Evolutionary conservation across 2,329 filamentous ascomycete species (phyloP).

Genomic region (Aspergillus niger): DNA sequence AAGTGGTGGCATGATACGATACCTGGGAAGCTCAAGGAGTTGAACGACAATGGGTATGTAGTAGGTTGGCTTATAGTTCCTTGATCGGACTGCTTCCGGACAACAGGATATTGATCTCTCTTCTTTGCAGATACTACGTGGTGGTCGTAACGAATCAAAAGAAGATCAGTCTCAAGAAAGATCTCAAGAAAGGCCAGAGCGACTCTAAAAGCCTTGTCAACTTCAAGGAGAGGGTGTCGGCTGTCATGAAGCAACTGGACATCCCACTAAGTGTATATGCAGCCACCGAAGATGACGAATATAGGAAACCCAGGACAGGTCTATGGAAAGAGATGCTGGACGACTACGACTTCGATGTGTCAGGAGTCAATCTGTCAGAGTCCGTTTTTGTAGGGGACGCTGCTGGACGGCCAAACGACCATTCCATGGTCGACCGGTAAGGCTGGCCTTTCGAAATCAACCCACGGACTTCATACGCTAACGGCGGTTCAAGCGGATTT

Average conservation of each 20-base stretch:
- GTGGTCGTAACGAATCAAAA: constrained; percentile 88
- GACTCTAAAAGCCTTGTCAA: constrained; percentile 68
- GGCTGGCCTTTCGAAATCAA: neutral
- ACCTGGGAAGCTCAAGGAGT: constrained; percentile 64
- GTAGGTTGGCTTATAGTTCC: constrained; percentile 15
- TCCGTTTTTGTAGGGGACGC: constrained; percentile 94
- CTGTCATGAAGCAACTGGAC: constrained; percentile 66
- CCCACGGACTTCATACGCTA: neutral
- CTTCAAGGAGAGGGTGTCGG: constrained; percentile 80
- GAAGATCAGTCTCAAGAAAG: constrained; percentile 72
- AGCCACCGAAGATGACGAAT: constrained; percentile 78
- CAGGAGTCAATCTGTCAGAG: constrained; percentile 65
- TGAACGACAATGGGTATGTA: constrained; percentile 70
- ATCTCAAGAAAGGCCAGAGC: constrained; percentile 69
- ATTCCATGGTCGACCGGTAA: constrained; percentile 63
- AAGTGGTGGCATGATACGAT: constrained; percentile 86
- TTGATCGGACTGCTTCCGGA: neutral
- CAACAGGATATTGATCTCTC: neutral
- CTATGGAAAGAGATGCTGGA: constrained; percentile 78
- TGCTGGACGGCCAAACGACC: constrained; percentile 58
- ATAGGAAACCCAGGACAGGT: constrained; percentile 80
- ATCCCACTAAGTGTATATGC: constrained; percentile 81
- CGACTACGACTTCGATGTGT: constrained; percentile 60
- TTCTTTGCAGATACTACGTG: constrained; percentile 63
- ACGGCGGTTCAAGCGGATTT: constrained; percentile 63